Evolutionary conservation across 495 filamentous ascomycete species (phyloP), one percentile per base, ranked within the genome.

Genomic region (Hypoxylon crocopeplum): DNA sequence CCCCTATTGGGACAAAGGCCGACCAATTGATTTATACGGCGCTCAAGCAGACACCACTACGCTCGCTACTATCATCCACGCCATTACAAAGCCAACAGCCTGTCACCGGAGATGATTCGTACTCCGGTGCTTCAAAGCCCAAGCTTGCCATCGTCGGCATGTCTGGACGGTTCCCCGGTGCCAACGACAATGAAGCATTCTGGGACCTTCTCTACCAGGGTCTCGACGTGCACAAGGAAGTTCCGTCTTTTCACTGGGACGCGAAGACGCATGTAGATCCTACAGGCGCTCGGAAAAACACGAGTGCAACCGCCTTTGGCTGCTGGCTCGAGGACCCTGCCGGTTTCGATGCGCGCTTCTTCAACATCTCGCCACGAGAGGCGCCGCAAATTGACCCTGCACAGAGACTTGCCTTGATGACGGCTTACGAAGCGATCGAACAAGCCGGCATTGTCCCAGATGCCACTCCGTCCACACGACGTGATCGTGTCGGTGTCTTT

Each of bases 361-460:
- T 94, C 84, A 91, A 91, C 71, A 92, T 94, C 80, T 93, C 91
- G 20, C 89, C 91, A 0, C 84, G 89, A 41, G 90, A 94, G 73
- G 90, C 90, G 3, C 77, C 81, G 20, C 87, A 91, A 48, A 89
- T 87, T 2, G 90, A 94, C 69, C 90, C 91, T 3, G 86, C 87
- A 60, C 90, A 92, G 65, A 80, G 90, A 22, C 71, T 92, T 37
- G 84, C 86, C 2, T 75, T 95, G 7, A 78, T 86, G 25, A 92
- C 87, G 22, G 88, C 88, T 1, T 93, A 92, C 57, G 90, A 93
- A 62, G 90, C 91, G 1, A 77, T 94, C 2, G 90, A 94, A 69
- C 88, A 87, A 82, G 84, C 88, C 22, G 91, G 91, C 0, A 88
- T 89, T 62, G 85, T 91, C 11, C 85, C 88, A 0, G 86, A 90